Base-by-base conservation (phyloP, 768 basidiomycete genomes). In the Lentinula guzmanii region DNA sequence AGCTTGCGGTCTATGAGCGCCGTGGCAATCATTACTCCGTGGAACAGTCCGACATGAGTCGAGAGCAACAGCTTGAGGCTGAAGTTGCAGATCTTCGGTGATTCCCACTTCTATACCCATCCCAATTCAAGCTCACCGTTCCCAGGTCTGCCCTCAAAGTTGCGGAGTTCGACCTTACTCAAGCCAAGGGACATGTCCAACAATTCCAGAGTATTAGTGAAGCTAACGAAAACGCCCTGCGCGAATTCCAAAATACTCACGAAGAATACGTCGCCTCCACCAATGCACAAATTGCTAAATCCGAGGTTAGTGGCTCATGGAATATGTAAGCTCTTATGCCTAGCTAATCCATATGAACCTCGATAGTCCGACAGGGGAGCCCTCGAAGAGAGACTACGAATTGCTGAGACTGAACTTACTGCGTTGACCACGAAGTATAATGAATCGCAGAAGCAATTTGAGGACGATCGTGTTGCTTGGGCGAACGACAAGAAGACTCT, bases 161-260 rank as follows among this genome's bases (percentile, higher is more conserved):
- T 1, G 79, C 87, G 2, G 86, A 94, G 71, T 81, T 90, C 24
- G 93, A 94, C 65, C 81, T 93, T 39, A 79, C 85, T 9, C 76
- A 84, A 18, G 87, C 91, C 1, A 82, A 82, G 60, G 82, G 75
- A 50, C 90, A 93, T 67, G 86, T 89, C 33, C 83, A 89, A 62
- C 93, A 95, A 70, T 95, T 89, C 83, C 84, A 91, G 69, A 86
- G 90, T 65, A 94, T 95, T 66, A 89, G 89, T 63, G 83, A 87
- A 67, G 89, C 91, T 0, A 93, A 83, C 66, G 93, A 95, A 70
- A 82, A 81, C 64, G 90, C 92, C 8, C 77, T 95, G 6, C 77
- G 82, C 33, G 81, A 82, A 35, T 72, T 94, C 46, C 91, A 86
- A 60, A 66, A 76, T 0, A 92, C 90, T 0, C 86, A 87, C 64